These are phyloP conservation scores for Mychonastes homosphaera DNA, from an alignment of 139 green algal species.

Conservation along the genomic window DNA sequence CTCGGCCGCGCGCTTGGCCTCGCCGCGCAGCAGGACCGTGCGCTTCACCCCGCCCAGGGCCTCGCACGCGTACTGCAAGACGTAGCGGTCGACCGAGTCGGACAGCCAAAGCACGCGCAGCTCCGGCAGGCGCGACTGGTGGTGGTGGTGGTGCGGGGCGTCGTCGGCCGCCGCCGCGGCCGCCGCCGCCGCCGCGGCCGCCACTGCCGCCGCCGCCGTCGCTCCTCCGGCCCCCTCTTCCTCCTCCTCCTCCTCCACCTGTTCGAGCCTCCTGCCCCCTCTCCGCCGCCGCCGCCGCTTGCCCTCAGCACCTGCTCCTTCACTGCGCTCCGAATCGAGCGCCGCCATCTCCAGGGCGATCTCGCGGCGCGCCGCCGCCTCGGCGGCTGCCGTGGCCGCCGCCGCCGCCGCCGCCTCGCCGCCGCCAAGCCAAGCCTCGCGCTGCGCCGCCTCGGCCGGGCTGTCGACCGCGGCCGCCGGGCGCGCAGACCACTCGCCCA, in stretches of 20 bases:
- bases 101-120: constrained; percentile 22
- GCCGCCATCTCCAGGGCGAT: too few species aligned
- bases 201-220: not conserved
- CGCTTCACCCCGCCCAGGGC: constrained; percentile 3
- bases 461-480: too few species aligned
- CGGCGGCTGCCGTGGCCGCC: too few species aligned
- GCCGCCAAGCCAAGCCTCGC: too few species aligned
- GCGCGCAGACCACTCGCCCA: too few species aligned
- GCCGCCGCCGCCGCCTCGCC: too few species aligned
- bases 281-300: too few species aligned
- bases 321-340: too few species aligned
- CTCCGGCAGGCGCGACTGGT: not conserved
- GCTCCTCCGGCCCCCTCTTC: not conserved
- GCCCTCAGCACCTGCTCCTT: too few species aligned
- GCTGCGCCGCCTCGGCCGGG: too few species aligned
- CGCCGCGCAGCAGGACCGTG: too few species aligned
- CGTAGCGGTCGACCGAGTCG: constrained; percentile 22
- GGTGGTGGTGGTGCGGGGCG: not conserved
- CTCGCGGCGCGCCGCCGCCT: too few species aligned
- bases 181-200: constrained; percentile 9
- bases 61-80: constrained; percentile 19
- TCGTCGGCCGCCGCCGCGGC: not conserved
- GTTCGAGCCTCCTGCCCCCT: not conserved
- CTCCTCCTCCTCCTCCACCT: not conserved
- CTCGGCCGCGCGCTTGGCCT: not conserved